These are phyloP conservation scores for Lepidium africanum DNA, from an alignment of 345 rosid species.

Conservation along the genomic window DNA sequence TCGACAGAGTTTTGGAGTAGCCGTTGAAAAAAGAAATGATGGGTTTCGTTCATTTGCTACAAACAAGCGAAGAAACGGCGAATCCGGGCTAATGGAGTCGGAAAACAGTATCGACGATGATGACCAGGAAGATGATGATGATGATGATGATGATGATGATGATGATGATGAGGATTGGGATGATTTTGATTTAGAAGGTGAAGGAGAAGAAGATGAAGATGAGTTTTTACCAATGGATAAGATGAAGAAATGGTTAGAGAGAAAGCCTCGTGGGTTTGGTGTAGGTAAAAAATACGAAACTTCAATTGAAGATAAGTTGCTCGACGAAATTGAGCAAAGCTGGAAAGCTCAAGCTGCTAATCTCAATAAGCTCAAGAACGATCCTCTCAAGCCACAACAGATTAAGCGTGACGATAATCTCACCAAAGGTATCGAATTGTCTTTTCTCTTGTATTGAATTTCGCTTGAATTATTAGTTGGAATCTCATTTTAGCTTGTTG, in stretches of 20 bases:
- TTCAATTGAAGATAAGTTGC: slow-evolving; percentile 64
- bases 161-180: slow-evolving; percentile 30
- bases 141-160: slow-evolving; percentile 30
- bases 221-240: slow-evolving; percentile 41
- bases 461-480: background rate
- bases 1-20: slow-evolving; percentile 10
- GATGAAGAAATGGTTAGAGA: slow-evolving; percentile 69
- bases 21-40: background rate
- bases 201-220: slow-evolving; percentile 36
- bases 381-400: slow-evolving; percentile 27
- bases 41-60: slow-evolving; percentile 14
- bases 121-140: slow-evolving; percentile 18
- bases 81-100: background rate
- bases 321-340: slow-evolving; percentile 64
- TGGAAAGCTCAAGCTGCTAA: slow-evolving; percentile 63
- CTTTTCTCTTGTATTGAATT: background rate
- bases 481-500: slow-evolving; percentile 10
- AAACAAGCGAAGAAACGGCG: slow-evolving; percentile 17
- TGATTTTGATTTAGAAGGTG: slow-evolving; percentile 25
- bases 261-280: slow-evolving; percentile 71
- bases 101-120: background rate
- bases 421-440: slow-evolving; percentile 8
- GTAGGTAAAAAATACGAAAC: slow-evolving; percentile 68
- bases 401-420: slow-evolving; percentile 22
- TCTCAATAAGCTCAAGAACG: slow-evolving; percentile 51